Evolutionary conservation across 1,284 basidiomycete species (phyloP).

Genomic region (Marasmius fiardii): DNA sequence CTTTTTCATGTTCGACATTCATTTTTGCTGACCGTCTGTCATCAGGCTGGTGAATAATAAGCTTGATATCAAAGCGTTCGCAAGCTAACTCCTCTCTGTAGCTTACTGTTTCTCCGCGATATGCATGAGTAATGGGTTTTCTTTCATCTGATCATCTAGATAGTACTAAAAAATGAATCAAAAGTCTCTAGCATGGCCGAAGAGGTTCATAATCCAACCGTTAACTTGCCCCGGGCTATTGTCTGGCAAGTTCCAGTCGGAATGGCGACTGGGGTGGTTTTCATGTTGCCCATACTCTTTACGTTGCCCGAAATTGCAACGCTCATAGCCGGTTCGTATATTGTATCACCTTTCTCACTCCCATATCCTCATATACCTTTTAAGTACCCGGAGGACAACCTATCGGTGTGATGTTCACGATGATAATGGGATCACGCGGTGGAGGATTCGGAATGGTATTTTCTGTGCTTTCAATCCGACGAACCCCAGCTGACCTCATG

Average conservation of each 20-base stretch:
- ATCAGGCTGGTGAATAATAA: slow-evolving; percentile 34
- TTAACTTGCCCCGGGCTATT: slow-evolving; percentile 58
- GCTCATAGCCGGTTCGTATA: slow-evolving; percentile 44
- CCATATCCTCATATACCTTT: background rate
- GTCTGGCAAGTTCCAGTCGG: slow-evolving; percentile 64
- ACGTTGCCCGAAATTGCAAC: slow-evolving; percentile 55
- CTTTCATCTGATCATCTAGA: background rate
- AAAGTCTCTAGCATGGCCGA: slow-evolving; percentile 62
- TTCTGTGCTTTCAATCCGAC: too few relatives aligned
- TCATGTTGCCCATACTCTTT: slow-evolving; percentile 69
- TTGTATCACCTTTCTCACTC: background rate
- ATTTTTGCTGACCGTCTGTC: background rate
- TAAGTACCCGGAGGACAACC: slow-evolving; percentile 60
- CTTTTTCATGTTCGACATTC: background rate
- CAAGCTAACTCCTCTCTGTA: slow-evolving; percentile 10
- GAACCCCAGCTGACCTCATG: too few relatives aligned
- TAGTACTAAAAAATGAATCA: background rate
- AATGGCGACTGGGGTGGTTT: slow-evolving; percentile 51
- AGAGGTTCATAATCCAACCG: slow-evolving; percentile 56
- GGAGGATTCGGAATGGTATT: slow-evolving; percentile 63
- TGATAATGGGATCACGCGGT: slow-evolving; percentile 56
- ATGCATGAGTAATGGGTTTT: slow-evolving; percentile 43
- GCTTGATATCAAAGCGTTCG: background rate
- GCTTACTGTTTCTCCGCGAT: slow-evolving; percentile 50
- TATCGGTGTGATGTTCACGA: slow-evolving; percentile 62